phyloP scores from a whole-genome alignment of 2,329 filamentous ascomycete species.

The Penicillium sp. region DNA sequence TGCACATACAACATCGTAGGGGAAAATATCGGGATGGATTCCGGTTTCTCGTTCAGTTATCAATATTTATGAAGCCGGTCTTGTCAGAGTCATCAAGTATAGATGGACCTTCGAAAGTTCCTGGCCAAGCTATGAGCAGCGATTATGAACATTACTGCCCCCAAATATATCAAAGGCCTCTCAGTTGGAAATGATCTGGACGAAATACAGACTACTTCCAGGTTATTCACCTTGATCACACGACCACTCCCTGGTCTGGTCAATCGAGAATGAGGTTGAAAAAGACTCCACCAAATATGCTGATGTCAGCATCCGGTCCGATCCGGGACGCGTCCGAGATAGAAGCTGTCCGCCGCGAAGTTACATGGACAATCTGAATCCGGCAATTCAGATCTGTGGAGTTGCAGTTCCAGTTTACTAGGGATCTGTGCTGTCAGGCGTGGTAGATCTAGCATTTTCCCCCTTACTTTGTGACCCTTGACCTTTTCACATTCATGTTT shows the following conservation, averaged over 20 bases:
- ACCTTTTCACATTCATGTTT: not conserved
- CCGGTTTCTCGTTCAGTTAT: too few species aligned
- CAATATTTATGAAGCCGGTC: too few species aligned
- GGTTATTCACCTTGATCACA: not conserved
- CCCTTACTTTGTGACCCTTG: conserved; percentile 2
- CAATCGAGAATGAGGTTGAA: not conserved
- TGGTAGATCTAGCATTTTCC: not conserved
- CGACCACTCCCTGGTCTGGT: not conserved
- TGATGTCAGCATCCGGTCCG: conserved; percentile 3
- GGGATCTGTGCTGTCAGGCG: not conserved
- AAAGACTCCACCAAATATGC: not conserved
- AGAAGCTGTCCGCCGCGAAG: not conserved
- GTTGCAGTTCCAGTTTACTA: not conserved
- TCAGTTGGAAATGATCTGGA: conserved; percentile 8
- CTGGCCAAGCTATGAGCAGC: not conserved
- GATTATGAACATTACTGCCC: not conserved
- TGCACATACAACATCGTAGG: not conserved
- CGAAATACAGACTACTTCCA: not conserved
- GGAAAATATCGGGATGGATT: too few species aligned
- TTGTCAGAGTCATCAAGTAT: too few species aligned
- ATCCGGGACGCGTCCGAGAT: not conserved
- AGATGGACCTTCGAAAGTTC: not conserved
- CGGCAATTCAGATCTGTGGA: not conserved
- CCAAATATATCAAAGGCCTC: not conserved
- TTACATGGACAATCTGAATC: not conserved